These are phyloP conservation scores for Zymoseptoria pseudotritici DNA, from an alignment of 2,329 filamentous ascomycete genomes.

Conservation along the genomic window DNA sequence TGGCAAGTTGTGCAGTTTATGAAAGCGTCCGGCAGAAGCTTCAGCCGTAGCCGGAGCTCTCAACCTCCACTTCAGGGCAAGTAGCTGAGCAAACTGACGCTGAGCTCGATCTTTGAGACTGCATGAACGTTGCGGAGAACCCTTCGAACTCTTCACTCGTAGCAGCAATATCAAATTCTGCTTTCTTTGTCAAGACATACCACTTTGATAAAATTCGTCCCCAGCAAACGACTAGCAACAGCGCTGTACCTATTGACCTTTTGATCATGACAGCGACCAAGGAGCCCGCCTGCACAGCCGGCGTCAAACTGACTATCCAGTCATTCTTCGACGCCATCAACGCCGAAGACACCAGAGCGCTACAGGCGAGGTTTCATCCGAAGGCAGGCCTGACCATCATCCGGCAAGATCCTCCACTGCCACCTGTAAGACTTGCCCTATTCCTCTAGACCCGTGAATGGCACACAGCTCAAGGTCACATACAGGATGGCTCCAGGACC, in stretches of 20 bases:
- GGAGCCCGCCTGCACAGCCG: slow-evolving; percentile 2
- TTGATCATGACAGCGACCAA: slow-evolving; percentile 12
- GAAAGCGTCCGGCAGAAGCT: too few species aligned
- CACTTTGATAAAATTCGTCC: too few species aligned
- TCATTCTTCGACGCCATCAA: slow-evolving; percentile 20
- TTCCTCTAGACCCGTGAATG: neutral
- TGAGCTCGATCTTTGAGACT: too few species aligned
- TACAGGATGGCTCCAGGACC: neutral
- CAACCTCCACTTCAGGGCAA: too few species aligned
- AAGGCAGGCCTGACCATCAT: slow-evolving; percentile 49
- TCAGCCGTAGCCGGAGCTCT: too few species aligned
- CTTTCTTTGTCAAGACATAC: too few species aligned
- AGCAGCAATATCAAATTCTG: too few species aligned
- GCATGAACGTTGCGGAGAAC: neutral
- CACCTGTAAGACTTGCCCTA: neutral
- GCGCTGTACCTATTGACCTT: too few species aligned
- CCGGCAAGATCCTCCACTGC: slow-evolving; percentile 12
- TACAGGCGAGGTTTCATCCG: slow-evolving; percentile 70
- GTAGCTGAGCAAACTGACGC: too few species aligned
- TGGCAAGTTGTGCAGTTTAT: too few species aligned
- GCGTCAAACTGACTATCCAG: slow-evolving; percentile 14
- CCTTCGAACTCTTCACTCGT: too few species aligned
- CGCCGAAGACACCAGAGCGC: slow-evolving; percentile 41
- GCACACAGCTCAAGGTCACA: neutral
- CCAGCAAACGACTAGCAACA: too few species aligned